Base-by-base conservation (phyloP, 352 stramenopile species). In the Phytophthora agathidicida region DNA sequence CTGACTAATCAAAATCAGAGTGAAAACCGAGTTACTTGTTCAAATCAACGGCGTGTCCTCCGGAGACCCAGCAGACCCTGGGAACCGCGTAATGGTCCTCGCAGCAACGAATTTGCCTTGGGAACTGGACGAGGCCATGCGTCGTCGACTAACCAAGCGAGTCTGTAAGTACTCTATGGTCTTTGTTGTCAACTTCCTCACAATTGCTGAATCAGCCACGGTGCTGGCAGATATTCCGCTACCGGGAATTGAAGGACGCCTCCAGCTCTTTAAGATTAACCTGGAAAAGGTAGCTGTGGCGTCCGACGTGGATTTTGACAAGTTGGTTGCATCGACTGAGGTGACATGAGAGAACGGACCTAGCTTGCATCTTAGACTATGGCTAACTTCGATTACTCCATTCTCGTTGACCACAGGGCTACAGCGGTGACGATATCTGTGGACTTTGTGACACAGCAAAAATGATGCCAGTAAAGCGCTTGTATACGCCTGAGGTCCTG, bases 1-100 rank as follows among this genome's bases (percentile, higher is more conserved):
- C 2, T 14, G 11, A 46, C 24, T 54, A 27, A 48, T 26, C 2
- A 37, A 14, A 30, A 3, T 5, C 10, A 97, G 62, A 27, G 94
- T 99, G 37, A 99, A 99, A 72, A 98, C 96, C 2, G 96, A 99
- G 59, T 73, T 99, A 24, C 88, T 99, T n/a, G 91, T 99, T 14
- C 96, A 99, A 72, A 99, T 99, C 87, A 97, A 99, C 58, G 97
- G 96, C 13, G 79, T 99, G 3, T 77, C 73, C 3, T 91, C 76
- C 0, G 64, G 65, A 1, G 77, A 87, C n/a, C 52, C 73, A 35
- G 57, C 72, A 3, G 71, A 74, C 20, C 55, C 55, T 28, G 54
- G 54, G 19, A 84, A 84, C 26, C 69, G 75, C 14, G 86, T 94
- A 14, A 96, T 98, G 71, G 83, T 99, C 9, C 76, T 99, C 13